A percentile compares a stretch with the other conserved stretches of the same genome.
phyloP scores from a whole-genome alignment of 148 eudicot species.

The Suaeda aralocaspica region DNA sequence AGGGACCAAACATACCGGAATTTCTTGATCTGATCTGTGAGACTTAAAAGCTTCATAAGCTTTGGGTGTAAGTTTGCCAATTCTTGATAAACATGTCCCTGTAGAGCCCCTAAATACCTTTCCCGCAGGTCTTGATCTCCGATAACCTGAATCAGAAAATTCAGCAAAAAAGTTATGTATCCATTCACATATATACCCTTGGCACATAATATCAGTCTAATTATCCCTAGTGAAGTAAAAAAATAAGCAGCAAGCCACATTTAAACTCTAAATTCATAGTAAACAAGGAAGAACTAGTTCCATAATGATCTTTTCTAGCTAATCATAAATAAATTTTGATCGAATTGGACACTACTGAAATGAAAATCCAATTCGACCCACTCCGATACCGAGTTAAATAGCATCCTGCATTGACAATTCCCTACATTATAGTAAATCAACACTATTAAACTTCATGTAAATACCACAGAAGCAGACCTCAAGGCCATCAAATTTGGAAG shows the following conservation, averaged over 20 bases:
- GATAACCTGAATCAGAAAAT: constrained; percentile 46
- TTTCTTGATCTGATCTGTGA: constrained; percentile 47
- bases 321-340: too few relatives aligned
- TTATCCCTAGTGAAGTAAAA: too few relatives aligned
- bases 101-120: constrained; percentile 86
- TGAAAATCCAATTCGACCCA: background rate
- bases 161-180: constrained; percentile 3
- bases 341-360: too few relatives aligned
- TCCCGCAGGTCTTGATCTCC: constrained; percentile 65
- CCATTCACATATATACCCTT: background rate
- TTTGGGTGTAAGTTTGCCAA: constrained; percentile 39
- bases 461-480: constrained; percentile 39
- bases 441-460: too few relatives aligned
- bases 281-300: too few relatives aligned
- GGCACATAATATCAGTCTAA: too few relatives aligned
- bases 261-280: too few relatives aligned
- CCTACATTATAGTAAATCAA: too few relatives aligned
- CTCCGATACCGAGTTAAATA: background rate
- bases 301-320: too few relatives aligned
- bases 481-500: constrained; percentile 57
- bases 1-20: constrained; percentile 49
- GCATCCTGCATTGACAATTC: background rate
- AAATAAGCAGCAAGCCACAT: too few relatives aligned
- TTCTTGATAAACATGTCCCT: constrained; percentile 59
- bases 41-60: constrained; percentile 62